Evolutionary conservation across 108 stramenopile genomes (phyloP), one percentile per base, ranked within the genome.

Genomic region (Aurantiochytrium sp.): DNA sequence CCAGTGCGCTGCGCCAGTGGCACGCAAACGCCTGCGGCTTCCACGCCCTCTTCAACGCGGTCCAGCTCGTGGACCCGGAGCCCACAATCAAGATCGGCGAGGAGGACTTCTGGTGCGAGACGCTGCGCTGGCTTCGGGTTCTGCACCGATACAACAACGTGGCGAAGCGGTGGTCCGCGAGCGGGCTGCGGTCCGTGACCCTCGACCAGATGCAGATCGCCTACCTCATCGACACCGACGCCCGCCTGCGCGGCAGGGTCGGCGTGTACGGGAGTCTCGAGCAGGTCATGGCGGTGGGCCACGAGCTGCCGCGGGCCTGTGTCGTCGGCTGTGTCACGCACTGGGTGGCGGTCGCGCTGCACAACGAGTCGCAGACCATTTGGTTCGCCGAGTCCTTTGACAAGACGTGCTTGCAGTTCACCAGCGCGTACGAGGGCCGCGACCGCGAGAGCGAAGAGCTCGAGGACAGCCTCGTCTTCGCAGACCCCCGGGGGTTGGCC

Each of bases 321-420:
- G 39, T 81, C 10, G 6, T 81, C 2, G 73, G 73, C 6, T 81
- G 73, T 48, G 73, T 81, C 27, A 81, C 73, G 45, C 73, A 81
- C 30, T 81, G 73, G 73, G 45, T 24, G 12, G 45, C 45, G 17
- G 73, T n/a, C 15, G 39, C 45, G 21, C 17, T 81, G 15, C 39
- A 81, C 3, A 0, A n/a, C 2, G 73, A 81, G 42, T 41, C 39
- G 24, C 50, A 2, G 2, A 48, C 27, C 32, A 6, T 41, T 21
- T 81, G 6, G 12, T 81, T 81, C 24, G 73, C 73, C 21, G 73
- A 81, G 42, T 81, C 73, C 39, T 81, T 81, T 48, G 73, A 81
- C 45, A 81, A 81, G 45, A 41, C 73, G 6, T 48, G 42, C 30
- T 39, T 81, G 73, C 73, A 81, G 24, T 81, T 81, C 45, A 42